A percentile compares a stretch with the other conserved stretches of the same genome.
Conservation (phyloP, 306 rosid genomes). For the Castanea mollissima region DNA sequence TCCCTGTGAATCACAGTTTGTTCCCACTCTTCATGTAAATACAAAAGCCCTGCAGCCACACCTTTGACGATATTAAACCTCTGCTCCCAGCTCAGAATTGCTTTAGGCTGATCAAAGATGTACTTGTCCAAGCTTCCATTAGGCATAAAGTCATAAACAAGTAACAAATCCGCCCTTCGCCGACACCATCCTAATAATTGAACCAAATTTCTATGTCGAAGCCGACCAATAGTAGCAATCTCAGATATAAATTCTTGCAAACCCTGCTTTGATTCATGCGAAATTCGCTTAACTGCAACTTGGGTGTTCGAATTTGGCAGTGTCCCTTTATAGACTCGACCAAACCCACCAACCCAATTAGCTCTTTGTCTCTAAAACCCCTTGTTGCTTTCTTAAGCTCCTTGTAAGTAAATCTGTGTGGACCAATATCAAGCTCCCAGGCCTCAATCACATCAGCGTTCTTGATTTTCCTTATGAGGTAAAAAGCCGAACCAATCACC, state of each 20-base stretch:
- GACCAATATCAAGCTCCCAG: conserved; percentile 67
- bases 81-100: conserved; percentile 43
- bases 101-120: conserved; percentile 35
- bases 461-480: conserved; percentile 27
- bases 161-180: conserved; percentile 32
- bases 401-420: conserved; percentile 55
- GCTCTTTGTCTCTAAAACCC: conserved; percentile 45
- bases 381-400: conserved; percentile 54
- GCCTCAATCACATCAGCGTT: conserved; percentile 44
- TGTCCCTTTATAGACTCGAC: conserved; percentile 55
- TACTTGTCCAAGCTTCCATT: conserved; percentile 63
- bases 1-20: conserved; percentile 67
- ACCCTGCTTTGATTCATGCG: conserved; percentile 58
- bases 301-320: conserved; percentile 32
- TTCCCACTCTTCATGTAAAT: conserved; percentile 65
- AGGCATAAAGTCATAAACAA: conserved; percentile 58
- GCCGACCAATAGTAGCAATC: conserved; percentile 53
- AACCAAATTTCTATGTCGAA: conserved; percentile 60
- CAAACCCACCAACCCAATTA: conserved; percentile 64
- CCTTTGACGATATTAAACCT: conserved; percentile 58
- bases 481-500: conserved; percentile 14
- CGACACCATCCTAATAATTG: conserved; percentile 68
- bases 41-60: conserved; percentile 53
- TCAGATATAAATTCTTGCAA: conserved; percentile 50
- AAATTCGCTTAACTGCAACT: conserved; percentile 54